Base-by-base conservation (phyloP, 2,329 filamentous ascomycete species). In the Sarocladiaceae sp. region DNA sequence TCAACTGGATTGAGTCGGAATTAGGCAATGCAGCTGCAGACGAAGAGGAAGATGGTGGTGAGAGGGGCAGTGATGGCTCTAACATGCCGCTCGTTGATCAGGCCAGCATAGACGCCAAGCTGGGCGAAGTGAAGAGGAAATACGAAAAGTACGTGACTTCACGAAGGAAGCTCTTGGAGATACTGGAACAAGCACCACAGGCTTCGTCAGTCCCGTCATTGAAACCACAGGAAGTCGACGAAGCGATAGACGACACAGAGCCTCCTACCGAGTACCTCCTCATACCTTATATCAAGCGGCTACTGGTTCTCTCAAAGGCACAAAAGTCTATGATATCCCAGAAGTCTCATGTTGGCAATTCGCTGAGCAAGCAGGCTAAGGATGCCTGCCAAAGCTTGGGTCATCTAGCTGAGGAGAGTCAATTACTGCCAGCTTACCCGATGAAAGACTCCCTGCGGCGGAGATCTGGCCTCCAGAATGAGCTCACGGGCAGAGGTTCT, bases 1-100 rank as follows among this genome's bases (percentile, higher is more conserved):
- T 87, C 54, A 72, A 67, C 53, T 87, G 83, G 83, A 84, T 87
- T 53, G 83, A 87, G 63, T 70, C 68, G 4, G 84, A 86, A 62
- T 66, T 87, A 20, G 69, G 73, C 50, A 80, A 78, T 52, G 79
- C 80, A 2, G 71, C 74, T 4, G 60, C 62, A 0, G 70, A 68
- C 2, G 67, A 58, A 20, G 62, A 64, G 1, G 66, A 64, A 1
- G 62, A 57, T 1, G 62, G 62, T 5, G 60, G 62, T 0, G 46
- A 40, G 10, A 55, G 59, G 4, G 61, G 62, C 12, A 56, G 58
- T 50, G 52, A n/a, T 55, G 28, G 58, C 58, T 15, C 52, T 55
- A 35, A 50, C 56, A 22, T 52, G 54, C 25, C 25, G 13, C 47
- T 11, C 13, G 40, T 57, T 7, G 58, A 65, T 26, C 63, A 62